A percentile compares a stretch with the other conserved stretches of the same genome.
phyloP scores from a whole-genome alignment of 2,329 filamentous ascomycete genomes.

The Phaeophleospora eucalypticola region DNA sequence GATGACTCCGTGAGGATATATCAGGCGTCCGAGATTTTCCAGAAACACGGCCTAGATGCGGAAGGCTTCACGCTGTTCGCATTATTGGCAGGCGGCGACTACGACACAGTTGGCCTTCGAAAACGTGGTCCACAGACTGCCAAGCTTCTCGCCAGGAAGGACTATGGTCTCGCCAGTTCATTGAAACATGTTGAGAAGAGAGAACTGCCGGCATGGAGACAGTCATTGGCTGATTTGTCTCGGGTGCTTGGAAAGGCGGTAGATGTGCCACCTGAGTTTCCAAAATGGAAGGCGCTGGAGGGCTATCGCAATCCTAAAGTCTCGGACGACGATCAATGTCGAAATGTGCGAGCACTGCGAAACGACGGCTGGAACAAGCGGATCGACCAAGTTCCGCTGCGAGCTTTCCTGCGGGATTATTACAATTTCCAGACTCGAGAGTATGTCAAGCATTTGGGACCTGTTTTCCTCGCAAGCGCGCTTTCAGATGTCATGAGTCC shows the following conservation, averaged over 20 bases:
- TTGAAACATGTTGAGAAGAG: slow-evolving; percentile 23
- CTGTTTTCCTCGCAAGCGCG: slow-evolving; percentile 33
- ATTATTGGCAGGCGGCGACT: slow-evolving; percentile 42
- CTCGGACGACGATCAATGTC: slow-evolving; percentile 31
- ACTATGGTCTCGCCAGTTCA: slow-evolving; percentile 32
- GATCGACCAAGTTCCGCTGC: slow-evolving; percentile 35
- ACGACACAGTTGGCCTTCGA: slow-evolving; percentile 34
- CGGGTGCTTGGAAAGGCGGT: slow-evolving; percentile 1
- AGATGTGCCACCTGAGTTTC: slow-evolving; percentile 25
- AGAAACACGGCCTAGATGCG: slow-evolving; percentile 30
- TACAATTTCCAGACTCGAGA: slow-evolving; percentile 39
- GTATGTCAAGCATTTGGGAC: slow-evolving; percentile 38
- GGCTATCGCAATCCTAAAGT: slow-evolving; percentile 38
- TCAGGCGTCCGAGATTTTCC: slow-evolving; percentile 27
- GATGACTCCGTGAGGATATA: slow-evolving; percentile 33
- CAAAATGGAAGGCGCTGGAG: slow-evolving; percentile 27
- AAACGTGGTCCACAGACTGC: slow-evolving; percentile 36
- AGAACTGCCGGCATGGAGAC: slow-evolving; percentile 27
- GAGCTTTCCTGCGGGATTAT: slow-evolving; percentile 30
- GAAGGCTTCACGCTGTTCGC: slow-evolving; percentile 40
- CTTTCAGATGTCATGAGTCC: slow-evolving; percentile 16
- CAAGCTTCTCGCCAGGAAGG: slow-evolving; percentile 24
- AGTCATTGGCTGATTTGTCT: slow-evolving; percentile 17
- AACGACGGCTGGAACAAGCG: slow-evolving; percentile 26
- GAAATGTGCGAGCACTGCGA: slow-evolving; percentile 27